These are phyloP conservation scores for Plectosphaerella plurivora DNA, from an alignment of 2,329 filamentous ascomycete genomes.

Conservation along the genomic window DNA sequence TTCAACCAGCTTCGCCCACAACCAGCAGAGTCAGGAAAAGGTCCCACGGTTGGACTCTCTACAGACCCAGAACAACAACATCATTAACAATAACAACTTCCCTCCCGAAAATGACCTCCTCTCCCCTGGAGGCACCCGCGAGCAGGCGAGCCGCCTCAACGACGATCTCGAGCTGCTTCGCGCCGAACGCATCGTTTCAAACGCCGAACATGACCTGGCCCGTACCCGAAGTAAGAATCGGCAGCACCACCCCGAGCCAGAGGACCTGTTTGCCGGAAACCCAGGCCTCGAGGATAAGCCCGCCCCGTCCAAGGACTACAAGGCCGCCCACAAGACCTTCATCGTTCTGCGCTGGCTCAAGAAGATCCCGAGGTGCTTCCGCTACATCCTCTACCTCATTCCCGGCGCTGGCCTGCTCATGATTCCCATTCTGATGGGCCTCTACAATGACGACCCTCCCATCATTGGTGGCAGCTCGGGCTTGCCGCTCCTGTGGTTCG, in stretches of 20 bases:
- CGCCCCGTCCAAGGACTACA: conserved; percentile 10
- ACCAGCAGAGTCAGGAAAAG: conserved; percentile 4
- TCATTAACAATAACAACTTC: background rate
- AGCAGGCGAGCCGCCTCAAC: conserved; percentile 31
- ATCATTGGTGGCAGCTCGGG: conserved; percentile 64
- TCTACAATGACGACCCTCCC: conserved; percentile 31
- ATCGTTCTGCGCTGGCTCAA: conserved; percentile 37
- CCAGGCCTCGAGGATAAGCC: conserved; percentile 6
- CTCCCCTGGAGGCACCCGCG: conserved; percentile 15
- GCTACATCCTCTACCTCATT: conserved; percentile 44
- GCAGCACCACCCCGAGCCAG: conserved; percentile 28
- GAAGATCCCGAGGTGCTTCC: conserved; percentile 45
- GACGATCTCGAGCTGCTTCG: conserved; percentile 47
- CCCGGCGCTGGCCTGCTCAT: conserved; percentile 40
- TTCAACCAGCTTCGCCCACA: conserved; percentile 1
- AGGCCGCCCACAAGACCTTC: conserved; percentile 19
- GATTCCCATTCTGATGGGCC: conserved; percentile 40
- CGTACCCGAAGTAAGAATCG: conserved; percentile 22
- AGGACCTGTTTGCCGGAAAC: conserved; percentile 43
- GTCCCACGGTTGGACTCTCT: background rate
- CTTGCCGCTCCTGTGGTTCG: conserved; percentile 82
- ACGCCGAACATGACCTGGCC: conserved; percentile 30
- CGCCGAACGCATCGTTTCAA: conserved; percentile 40
- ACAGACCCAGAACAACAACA: background rate
- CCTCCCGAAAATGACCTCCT: background rate